Percentiles rank a stretch among this genome's conserved stretches.
phyloP scores from a whole-genome alignment of 208 protist species.

The Naegleria lovaniensis region DNA sequence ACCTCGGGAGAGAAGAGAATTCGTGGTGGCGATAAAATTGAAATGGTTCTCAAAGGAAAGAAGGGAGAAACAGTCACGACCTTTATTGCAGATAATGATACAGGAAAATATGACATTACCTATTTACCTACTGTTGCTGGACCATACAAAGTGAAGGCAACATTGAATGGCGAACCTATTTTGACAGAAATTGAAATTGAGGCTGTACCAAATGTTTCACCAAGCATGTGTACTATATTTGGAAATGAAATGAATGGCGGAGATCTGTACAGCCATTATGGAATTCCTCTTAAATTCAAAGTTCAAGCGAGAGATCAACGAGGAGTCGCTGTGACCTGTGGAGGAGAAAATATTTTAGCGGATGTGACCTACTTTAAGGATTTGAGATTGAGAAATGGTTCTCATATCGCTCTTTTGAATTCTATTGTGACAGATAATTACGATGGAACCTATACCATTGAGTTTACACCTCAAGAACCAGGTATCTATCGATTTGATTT shows the following conservation, averaged over 20 bases:
- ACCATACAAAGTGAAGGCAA: not conserved
- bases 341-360: not conserved
- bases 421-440: not conserved
- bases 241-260: not conserved
- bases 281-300: not conserved
- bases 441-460: not conserved
- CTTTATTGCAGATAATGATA: not conserved
- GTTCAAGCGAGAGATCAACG: not conserved
- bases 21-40: not conserved
- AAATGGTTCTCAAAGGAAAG: not conserved
- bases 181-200: not conserved
- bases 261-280: not conserved
- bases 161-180: not conserved
- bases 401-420: not conserved
- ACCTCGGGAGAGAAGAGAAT: not conserved
- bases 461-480: not conserved
- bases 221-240: not conserved
- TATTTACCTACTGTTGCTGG: not conserved
- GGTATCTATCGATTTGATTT: not conserved
- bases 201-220: not conserved
- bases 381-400: not conserved
- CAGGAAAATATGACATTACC: not conserved
- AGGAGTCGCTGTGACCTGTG: not conserved
- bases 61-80: not conserved
- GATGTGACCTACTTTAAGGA: not conserved